These are phyloP conservation scores for Lactifluus subvellereus DNA, from an alignment of 768 basidiomycete species.

Conservation along the genomic window DNA sequence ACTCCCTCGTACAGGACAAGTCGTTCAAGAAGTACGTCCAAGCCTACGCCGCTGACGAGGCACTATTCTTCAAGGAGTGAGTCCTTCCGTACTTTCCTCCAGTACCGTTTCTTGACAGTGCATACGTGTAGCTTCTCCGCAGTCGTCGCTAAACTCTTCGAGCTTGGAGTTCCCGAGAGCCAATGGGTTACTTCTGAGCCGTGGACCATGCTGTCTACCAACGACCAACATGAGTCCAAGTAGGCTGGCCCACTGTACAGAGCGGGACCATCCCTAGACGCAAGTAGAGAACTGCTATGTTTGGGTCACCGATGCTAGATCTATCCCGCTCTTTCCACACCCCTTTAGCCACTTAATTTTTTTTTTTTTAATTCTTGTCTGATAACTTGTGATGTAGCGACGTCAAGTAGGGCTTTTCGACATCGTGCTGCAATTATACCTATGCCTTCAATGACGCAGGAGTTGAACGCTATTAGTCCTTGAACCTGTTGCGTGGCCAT, in stretches of 20 bases:
- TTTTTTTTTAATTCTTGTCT: background rate
- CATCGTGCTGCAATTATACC: background rate
- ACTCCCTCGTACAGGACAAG: conserved; percentile 85
- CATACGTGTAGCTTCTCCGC: conserved; percentile 62
- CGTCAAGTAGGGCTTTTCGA: background rate
- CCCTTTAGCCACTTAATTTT: background rate
- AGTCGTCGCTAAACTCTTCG: conserved; percentile 73
- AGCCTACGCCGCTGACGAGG: conserved; percentile 79
- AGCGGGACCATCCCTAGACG: background rate
- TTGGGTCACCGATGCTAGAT: background rate
- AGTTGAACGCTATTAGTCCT: background rate
- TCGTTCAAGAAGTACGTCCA: conserved; percentile 84
- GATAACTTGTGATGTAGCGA: background rate
- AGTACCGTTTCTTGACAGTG: conserved; percentile 14
- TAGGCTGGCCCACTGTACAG: background rate
- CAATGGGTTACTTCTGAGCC: conserved; percentile 72
- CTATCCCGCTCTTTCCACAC: background rate
- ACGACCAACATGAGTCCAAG: conserved; percentile 34
- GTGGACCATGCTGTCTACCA: conserved; percentile 60
- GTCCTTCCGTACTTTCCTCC: conserved; percentile 29
- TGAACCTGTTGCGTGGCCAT: background rate
- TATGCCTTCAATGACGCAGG: background rate
- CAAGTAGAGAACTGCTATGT: background rate
- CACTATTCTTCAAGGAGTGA: conserved; percentile 92
- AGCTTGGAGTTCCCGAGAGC: conserved; percentile 83